phyloP scores from a whole-genome alignment of 2,329 filamentous ascomycete genomes.

The Boeremia exigua region DNA sequence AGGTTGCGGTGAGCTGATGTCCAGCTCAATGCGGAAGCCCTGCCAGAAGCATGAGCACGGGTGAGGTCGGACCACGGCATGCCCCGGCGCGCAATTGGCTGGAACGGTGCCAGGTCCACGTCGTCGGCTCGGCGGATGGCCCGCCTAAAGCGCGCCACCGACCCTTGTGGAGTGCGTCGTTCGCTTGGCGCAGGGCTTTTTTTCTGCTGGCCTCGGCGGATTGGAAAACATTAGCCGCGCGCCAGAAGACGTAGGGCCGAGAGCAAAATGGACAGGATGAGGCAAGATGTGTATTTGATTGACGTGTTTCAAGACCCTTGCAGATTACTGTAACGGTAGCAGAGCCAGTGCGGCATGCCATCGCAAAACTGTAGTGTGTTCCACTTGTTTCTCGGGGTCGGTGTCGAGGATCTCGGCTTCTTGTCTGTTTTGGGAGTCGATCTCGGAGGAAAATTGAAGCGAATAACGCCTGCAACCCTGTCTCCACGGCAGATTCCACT shows the following conservation, averaged over 20 bases:
- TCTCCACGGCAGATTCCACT: slow-evolving; percentile 11
- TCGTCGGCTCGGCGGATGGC: slow-evolving; percentile 17
- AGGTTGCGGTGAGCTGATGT: slow-evolving; percentile 20
- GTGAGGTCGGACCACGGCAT: neutral
- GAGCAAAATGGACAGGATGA: slow-evolving; percentile 1
- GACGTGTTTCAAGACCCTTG: slow-evolving; percentile 19
- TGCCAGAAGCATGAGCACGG: slow-evolving; percentile 11
- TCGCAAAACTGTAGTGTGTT: slow-evolving; percentile 11
- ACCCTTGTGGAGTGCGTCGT: slow-evolving; percentile 2
- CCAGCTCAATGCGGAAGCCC: slow-evolving; percentile 11
- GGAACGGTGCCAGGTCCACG: slow-evolving; percentile 14
- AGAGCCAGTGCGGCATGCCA: slow-evolving; percentile 5
- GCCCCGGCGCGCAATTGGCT: slow-evolving; percentile 6
- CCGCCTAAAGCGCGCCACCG: slow-evolving; percentile 14
- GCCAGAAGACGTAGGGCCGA: neutral
- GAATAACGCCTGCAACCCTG: slow-evolving; percentile 12
- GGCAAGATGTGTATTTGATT: slow-evolving; percentile 13
- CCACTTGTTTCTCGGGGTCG: slow-evolving; percentile 8
- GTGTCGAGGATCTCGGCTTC: slow-evolving; percentile 16
- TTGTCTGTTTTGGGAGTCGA: slow-evolving; percentile 16
- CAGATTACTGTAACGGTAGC: slow-evolving; percentile 14
- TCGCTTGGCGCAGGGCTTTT: slow-evolving; percentile 16
- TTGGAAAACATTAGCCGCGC: slow-evolving; percentile 5
- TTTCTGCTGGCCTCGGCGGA: slow-evolving; percentile 18
- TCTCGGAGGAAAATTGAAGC: slow-evolving; percentile 19